Evolutionary conservation across 2,329 filamentous ascomycete genomes (phyloP).

Genomic region (Venturia pyrina): DNA sequence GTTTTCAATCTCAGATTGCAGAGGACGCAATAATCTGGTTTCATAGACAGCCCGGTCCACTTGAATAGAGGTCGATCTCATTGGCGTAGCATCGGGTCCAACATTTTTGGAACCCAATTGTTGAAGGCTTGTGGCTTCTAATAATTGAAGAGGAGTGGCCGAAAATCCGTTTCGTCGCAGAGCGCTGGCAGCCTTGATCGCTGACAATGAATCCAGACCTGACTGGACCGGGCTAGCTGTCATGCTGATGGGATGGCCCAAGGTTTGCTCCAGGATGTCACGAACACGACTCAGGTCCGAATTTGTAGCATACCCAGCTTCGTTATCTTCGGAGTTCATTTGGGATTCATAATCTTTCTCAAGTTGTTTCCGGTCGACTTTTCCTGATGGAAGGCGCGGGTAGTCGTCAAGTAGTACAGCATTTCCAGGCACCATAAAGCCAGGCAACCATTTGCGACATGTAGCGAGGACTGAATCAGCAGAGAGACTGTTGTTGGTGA

Average conservation of each 20-base stretch:
- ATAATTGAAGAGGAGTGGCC: constrained; percentile 49
- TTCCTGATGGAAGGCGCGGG: constrained; percentile 72
- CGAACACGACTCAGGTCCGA: constrained; percentile 24
- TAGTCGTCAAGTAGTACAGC: constrained; percentile 54
- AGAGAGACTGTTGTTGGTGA: constrained; percentile 37
- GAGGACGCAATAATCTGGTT: neutral
- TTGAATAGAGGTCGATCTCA: neutral
- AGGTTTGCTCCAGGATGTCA: constrained; percentile 29
- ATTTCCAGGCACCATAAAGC: constrained; percentile 74
- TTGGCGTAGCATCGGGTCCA: neutral
- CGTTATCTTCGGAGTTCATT: neutral
- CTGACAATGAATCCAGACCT: constrained; percentile 57
- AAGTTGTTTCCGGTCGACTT: constrained; percentile 62
- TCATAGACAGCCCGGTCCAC: neutral
- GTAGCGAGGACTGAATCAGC: constrained; percentile 40
- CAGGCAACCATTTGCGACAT: constrained; percentile 67
- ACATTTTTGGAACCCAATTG: neutral
- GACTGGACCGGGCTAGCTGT: constrained; percentile 39
- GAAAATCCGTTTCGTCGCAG: constrained; percentile 49
- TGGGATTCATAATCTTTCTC: constrained; percentile 39
- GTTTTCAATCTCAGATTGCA: constrained; percentile 21
- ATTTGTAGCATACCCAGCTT: neutral
- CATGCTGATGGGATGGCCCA: constrained; percentile 29
- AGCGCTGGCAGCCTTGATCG: constrained; percentile 53
- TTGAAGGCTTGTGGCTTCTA: constrained; percentile 27